Percentiles rank a stretch among this genome's conserved stretches.
phyloP scores from a whole-genome alignment of 495 filamentous ascomycete genomes.

The Podospora tetraspora region DNA sequence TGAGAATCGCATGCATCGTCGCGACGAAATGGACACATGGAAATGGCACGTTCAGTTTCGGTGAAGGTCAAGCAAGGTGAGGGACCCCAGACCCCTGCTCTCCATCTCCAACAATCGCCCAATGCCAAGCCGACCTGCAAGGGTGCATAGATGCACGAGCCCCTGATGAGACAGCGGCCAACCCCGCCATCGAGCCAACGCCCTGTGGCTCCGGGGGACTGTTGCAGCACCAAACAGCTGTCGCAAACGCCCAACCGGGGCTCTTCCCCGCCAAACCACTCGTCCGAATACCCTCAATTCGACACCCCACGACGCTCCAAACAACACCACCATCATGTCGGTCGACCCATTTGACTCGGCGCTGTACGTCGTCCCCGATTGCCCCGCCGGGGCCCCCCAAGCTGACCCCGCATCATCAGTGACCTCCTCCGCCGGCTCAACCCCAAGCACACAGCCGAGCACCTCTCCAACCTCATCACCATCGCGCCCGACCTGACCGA shows the following conservation, averaged over 20 bases:
- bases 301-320: neutral
- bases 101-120: neutral
- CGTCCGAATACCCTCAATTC: neutral
- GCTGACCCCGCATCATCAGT: constrained; percentile 49
- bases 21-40: neutral
- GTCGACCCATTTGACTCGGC: constrained; percentile 71
- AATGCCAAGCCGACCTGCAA: neutral
- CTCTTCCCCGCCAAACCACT: neutral
- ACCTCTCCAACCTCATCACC: constrained; percentile 77
- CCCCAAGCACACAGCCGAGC: constrained; percentile 78
- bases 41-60: neutral
- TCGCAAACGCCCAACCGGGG: neutral
- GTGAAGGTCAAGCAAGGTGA: neutral
- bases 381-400: neutral
- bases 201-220: neutral
- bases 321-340: constrained; percentile 34
- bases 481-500: constrained; percentile 89
- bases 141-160: neutral
- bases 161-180: constrained; percentile 7
- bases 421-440: constrained; percentile 98
- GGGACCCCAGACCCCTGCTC: neutral
- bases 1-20: neutral
- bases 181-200: constrained; percentile 13
- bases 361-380: constrained; percentile 53
- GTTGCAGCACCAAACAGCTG: neutral